phyloP scores from a whole-genome alignment of 495 filamentous ascomycete genomes.

The Lasiosphaeria hispida region DNA sequence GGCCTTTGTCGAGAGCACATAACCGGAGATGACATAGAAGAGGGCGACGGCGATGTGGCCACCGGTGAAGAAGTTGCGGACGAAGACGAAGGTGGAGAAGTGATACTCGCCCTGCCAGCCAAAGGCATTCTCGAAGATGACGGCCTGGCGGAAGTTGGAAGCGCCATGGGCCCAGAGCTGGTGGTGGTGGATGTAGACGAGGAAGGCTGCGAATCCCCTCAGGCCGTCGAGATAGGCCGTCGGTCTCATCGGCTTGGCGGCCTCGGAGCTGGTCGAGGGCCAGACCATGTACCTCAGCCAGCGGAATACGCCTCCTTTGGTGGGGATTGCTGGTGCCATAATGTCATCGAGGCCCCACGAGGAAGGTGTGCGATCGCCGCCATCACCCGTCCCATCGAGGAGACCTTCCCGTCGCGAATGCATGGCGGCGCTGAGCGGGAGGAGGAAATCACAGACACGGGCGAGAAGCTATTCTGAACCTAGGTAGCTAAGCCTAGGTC shows the following conservation, averaged over 20 bases:
- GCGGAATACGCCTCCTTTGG: constrained; percentile 22
- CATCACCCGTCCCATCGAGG: constrained; percentile 14
- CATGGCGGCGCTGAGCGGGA: constrained; percentile 12
- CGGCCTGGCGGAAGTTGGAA: constrained; percentile 14
- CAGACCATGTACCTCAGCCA: constrained; percentile 24
- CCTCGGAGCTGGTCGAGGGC: constrained; percentile 17
- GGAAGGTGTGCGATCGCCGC: neutral
- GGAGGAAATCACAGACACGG: too few relatives aligned
- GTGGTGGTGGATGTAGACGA: constrained; percentile 49
- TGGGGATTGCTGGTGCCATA: constrained; percentile 8
- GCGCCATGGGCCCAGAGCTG: constrained; percentile 38
- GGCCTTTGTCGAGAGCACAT: constrained; percentile 52
- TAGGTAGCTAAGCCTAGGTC: too few relatives aligned
- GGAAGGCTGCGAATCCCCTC: constrained; percentile 43
- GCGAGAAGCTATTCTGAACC: too few relatives aligned
- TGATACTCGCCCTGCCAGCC: constrained; percentile 35
- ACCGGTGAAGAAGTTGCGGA: constrained; percentile 44
- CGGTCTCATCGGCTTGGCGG: constrained; percentile 23
- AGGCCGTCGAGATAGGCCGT: constrained; percentile 50
- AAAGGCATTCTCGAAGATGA: constrained; percentile 36
- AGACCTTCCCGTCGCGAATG: constrained; percentile 20
- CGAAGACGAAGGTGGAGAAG: constrained; percentile 36
- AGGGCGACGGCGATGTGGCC: constrained; percentile 52
- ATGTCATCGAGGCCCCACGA: constrained; percentile 1
- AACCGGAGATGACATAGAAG: constrained; percentile 51